Base-by-base conservation (phyloP, 2,329 filamentous ascomycete genomes). In the Hymenotorrendiella dingleyae region DNA sequence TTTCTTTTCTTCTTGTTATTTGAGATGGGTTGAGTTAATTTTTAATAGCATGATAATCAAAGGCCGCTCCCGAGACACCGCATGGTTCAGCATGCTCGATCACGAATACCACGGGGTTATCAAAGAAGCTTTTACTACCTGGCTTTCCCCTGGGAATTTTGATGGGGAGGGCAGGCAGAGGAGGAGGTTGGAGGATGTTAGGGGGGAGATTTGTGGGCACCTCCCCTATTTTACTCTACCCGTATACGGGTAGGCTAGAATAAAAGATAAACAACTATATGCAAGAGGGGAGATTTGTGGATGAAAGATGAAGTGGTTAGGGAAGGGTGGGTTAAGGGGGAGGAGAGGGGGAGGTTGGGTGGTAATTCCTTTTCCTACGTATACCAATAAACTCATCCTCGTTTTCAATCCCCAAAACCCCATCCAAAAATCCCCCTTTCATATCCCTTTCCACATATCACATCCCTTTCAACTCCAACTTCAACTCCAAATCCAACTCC, bases 81-180 rank as follows among this genome's bases (percentile, higher is more conserved):
- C 72, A 3, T 84, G 76, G 76, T 76, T 70, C 42, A 73, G 75
- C 17, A 72, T 83, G 6, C 54, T 75, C 1, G 71, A 77, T 37
- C 68, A 70, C 0, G 80, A 84, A 45, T 84, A 80, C 80, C 2
- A 38, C 6, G 32, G 16, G 16, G 56, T 21, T 16, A 57, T 69
- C 1, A 73, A 67, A 49, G 47, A 52, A 1, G 72, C 57, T 0
- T 62, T 82, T 35, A 69, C 76, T 52, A 49, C 37, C 14, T 84
- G 80, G 80, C 49, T 84, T 36, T 61, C 62, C 14, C 59, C 64
- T 10, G 60, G 54, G 0, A 83, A 82, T 56, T 82, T 82, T 53
- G 72, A 80, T 52, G 59, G 58, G 6, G 52, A 70, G 2, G 78
- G 76, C 0, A 64, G 53, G 40, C 80, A 83, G 60, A 68, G 57